phyloP scores from a whole-genome alignment of 2,329 filamentous ascomycete genomes.

The Clonostachys byssicola region DNA sequence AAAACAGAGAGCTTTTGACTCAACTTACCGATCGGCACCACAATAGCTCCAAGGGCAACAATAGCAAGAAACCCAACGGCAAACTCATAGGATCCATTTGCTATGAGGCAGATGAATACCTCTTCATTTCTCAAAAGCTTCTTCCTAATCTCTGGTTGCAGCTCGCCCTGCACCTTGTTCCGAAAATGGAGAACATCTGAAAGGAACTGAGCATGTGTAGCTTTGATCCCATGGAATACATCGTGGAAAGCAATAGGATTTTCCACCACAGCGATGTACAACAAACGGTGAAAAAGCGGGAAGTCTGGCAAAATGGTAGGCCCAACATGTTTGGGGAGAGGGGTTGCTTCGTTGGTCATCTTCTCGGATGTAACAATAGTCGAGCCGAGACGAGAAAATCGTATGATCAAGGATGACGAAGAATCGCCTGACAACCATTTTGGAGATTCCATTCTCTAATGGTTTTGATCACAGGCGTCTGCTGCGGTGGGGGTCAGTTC shows the following conservation, averaged over 20 bases:
- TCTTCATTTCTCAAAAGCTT: background rate
- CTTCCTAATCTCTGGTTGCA: background rate
- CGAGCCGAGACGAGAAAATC: no score
- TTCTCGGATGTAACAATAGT: no score
- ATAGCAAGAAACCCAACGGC: background rate
- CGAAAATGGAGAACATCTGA: background rate
- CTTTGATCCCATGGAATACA: background rate
- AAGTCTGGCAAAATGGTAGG: background rate
- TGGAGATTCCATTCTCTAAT: no score
- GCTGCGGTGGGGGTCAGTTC: no score
- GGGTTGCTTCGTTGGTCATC: no score
- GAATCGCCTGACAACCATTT: no score
- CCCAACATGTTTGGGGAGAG: background rate
- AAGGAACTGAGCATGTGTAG: background rate
- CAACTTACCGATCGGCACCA: background rate
- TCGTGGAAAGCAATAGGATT: background rate
- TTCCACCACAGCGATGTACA: background rate
- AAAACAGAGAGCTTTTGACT: background rate
- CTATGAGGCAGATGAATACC: background rate
- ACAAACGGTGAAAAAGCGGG: background rate
- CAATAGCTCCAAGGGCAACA: background rate
- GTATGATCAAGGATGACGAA: no score
- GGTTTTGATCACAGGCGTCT: no score
- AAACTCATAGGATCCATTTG: background rate
- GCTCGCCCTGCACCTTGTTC: background rate